phyloP scores from a whole-genome alignment of 148 eudicot species.

The Heliosperma pusillum region DNA sequence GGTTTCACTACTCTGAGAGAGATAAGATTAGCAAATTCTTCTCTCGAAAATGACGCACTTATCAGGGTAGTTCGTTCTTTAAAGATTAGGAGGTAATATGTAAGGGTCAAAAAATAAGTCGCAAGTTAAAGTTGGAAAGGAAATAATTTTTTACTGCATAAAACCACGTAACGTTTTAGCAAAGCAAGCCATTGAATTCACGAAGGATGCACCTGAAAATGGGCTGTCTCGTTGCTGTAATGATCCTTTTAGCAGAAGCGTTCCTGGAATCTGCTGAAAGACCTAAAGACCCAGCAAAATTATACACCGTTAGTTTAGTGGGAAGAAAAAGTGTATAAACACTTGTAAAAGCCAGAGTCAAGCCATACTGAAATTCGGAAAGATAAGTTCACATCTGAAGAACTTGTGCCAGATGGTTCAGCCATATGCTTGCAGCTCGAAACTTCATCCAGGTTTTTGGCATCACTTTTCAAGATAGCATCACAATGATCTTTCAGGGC shows the following conservation, averaged over 20 bases:
- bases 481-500: slow-evolving; percentile 47
- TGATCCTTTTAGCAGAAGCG: slow-evolving; percentile 76
- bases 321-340: not conserved
- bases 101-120: not conserved
- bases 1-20: not conserved
- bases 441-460: slow-evolving; percentile 25
- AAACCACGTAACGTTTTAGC: not conserved
- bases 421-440: slow-evolving; percentile 19
- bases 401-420: slow-evolving; percentile 26
- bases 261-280: slow-evolving; percentile 90
- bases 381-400: slow-evolving; percentile 24
- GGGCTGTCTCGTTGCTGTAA: slow-evolving; percentile 46
- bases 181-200: not conserved
- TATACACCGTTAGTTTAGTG: not conserved
- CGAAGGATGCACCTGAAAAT: slow-evolving; percentile 40
- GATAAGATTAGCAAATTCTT: no score
- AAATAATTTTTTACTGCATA: not conserved
- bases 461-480: slow-evolving; percentile 44
- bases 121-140: not conserved
- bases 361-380: slow-evolving; percentile 61
- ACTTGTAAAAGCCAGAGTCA: not conserved
- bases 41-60: no score
- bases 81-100: no score
- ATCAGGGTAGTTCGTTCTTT: no score
- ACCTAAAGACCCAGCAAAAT: slow-evolving; percentile 39